phyloP scores from a whole-genome alignment of 2,329 filamentous ascomycete genomes.

The Aspergillus fumigatiaffinis region DNA sequence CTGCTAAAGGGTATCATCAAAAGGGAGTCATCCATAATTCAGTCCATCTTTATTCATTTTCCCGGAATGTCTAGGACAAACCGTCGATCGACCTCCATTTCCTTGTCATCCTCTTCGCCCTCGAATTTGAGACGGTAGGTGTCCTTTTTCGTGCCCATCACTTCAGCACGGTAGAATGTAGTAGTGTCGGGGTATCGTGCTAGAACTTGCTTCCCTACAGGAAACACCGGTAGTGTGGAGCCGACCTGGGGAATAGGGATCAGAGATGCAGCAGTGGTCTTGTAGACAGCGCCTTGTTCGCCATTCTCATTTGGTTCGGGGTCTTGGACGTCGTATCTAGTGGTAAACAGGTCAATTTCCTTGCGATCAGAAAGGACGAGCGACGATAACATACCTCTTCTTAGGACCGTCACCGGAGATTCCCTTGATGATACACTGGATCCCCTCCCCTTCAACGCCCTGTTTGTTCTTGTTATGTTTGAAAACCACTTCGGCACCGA shows the following conservation, averaged over 20 bases:
- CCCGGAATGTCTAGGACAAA: constrained; percentile 71
- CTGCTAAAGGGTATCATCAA: constrained; percentile 22
- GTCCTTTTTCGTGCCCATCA: constrained; percentile 62
- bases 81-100: constrained; percentile 70
- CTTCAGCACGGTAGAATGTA: constrained; percentile 80
- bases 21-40: constrained; percentile 15
- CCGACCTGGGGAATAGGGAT: constrained; percentile 67
- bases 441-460: constrained; percentile 54
- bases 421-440: constrained; percentile 72
- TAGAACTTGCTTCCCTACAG: constrained; percentile 66
- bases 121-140: constrained; percentile 65
- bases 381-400: constrained; percentile 49
- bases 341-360: constrained; percentile 13
- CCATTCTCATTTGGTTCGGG: constrained; percentile 69
- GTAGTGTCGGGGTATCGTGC: constrained; percentile 80
- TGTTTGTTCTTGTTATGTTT: constrained; percentile 49
- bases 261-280: constrained; percentile 69
- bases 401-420: constrained; percentile 70
- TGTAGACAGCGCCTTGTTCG: constrained; percentile 60
- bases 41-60: constrained; percentile 21
- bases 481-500: constrained; percentile 50
- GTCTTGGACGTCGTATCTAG: constrained; percentile 72
- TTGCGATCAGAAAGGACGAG: neutral
- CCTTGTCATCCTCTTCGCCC: constrained; percentile 68
- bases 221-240: constrained; percentile 58